These are phyloP conservation scores for Podospora comata DNA, from an alignment of 495 filamentous ascomycete species.

Conservation along the genomic window DNA sequence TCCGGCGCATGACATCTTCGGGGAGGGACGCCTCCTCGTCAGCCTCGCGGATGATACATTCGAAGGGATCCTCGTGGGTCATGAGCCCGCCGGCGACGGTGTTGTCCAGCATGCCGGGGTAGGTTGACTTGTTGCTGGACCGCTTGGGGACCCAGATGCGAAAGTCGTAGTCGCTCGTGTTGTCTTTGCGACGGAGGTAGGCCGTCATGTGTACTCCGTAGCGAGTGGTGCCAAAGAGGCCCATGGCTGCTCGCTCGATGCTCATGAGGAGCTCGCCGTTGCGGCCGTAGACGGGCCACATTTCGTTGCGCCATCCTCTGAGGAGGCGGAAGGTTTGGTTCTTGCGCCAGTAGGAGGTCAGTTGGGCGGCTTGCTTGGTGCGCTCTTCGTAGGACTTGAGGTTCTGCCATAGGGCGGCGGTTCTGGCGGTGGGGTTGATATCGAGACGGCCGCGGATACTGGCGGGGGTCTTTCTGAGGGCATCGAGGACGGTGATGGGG, in stretches of 20 bases:
- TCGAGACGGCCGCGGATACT: constrained; percentile 52
- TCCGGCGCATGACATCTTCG: constrained; percentile 60
- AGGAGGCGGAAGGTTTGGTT: constrained; percentile 67
- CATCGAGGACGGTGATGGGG: constrained; percentile 52
- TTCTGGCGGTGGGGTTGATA: constrained; percentile 44
- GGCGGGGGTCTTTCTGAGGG: constrained; percentile 45
- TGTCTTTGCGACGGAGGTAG: constrained; percentile 56
- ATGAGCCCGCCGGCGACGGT: constrained; percentile 88
- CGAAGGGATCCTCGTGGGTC: constrained; percentile 69
- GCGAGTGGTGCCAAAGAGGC: constrained; percentile 80
- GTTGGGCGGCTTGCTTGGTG: constrained; percentile 54
- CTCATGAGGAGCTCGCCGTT: constrained; percentile 62
- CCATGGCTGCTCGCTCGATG: constrained; percentile 73
- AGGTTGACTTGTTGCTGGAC: constrained; percentile 74
- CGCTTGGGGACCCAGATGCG: constrained; percentile 83
- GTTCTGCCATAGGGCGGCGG: constrained; percentile 27
- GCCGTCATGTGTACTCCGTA: constrained; percentile 91
- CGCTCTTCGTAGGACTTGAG: constrained; percentile 49
- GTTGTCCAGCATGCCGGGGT: constrained; percentile 86
- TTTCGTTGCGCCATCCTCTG: constrained; percentile 81
- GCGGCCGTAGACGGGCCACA: constrained; percentile 76
- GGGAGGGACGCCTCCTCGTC: constrained; percentile 88
- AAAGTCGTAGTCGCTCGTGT: constrained; percentile 50
- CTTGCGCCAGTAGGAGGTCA: constrained; percentile 61
- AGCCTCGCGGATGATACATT: constrained; percentile 79